Evolutionary conservation across 129 eudicot genomes (phyloP).

Genomic region (Tagetes patula): DNA sequence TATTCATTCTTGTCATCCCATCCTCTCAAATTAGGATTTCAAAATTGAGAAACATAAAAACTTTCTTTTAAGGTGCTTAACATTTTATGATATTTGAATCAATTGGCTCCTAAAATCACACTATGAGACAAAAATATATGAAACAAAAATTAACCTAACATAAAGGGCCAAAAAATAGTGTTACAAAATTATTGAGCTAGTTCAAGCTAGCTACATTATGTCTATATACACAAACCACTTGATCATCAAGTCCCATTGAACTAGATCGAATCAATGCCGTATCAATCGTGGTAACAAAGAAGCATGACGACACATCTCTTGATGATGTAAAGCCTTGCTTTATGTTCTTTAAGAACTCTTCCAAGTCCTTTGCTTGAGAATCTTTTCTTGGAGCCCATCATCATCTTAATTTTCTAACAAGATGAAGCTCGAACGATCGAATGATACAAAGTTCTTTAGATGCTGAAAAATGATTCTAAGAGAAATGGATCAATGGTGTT

Average conservation of each 20-base stretch:
- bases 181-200: slow-evolving; percentile 39
- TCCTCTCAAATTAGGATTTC: too few relatives aligned
- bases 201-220: slow-evolving; percentile 29
- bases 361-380: slow-evolving; percentile 81
- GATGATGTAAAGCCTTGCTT: slow-evolving; percentile 88
- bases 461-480: slow-evolving; percentile 4
- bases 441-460: slow-evolving; percentile 28
- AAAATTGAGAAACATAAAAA: background rate
- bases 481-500: slow-evolving; percentile 6
- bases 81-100: background rate
- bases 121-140: slow-evolving; percentile 8
- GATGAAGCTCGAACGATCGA: background rate
- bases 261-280: background rate
- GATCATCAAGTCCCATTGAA: background rate
- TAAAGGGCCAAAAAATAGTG: slow-evolving; percentile 26
- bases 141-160: slow-evolving; percentile 20
- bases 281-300: slow-evolving; percentile 88
- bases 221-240: slow-evolving; percentile 29
- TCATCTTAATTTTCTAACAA: slow-evolving; percentile 38
- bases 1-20: too few relatives aligned
- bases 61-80: background rate
- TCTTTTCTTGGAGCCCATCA: slow-evolving; percentile 70
- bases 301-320: slow-evolving; percentile 93
- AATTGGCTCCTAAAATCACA: slow-evolving; percentile 26
- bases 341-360: slow-evolving; percentile 80